phyloP scores from a whole-genome alignment of 805 yeast species.

The Teunomyces funiuensis region DNA sequence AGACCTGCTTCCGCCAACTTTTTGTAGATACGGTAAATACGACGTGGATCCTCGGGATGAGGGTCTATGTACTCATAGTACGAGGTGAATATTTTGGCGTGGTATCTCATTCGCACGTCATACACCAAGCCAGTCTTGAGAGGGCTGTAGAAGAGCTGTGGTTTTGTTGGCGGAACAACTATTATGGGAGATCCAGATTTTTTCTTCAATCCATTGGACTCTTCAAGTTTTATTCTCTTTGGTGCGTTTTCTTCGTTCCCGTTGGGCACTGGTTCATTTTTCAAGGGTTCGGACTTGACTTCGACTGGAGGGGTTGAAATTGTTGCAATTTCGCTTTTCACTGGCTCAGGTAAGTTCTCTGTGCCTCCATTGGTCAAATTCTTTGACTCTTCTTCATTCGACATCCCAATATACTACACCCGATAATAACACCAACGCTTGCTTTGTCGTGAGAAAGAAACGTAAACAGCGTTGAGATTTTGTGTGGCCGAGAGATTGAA shows the following conservation, averaged over 20 bases:
- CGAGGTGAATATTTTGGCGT: conserved; percentile 89
- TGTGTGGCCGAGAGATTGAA: not conserved
- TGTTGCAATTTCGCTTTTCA: not conserved
- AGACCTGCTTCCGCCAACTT: conserved; percentile 92
- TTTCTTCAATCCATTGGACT: not conserved
- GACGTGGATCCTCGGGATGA: conserved; percentile 97
- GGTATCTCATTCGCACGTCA: conserved; percentile 97
- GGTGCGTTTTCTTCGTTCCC: not conserved
- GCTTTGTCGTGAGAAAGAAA: not conserved
- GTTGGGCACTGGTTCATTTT: not conserved
- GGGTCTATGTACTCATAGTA: conserved; percentile 95
- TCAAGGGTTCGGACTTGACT: not conserved
- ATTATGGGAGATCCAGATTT: conserved; percentile 15
- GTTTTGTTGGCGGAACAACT: conserved; percentile 58
- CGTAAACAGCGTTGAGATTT: conserved; percentile 5
- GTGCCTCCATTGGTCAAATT: not conserved
- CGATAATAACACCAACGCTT: not conserved
- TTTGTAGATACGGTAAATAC: conserved; percentile 91
- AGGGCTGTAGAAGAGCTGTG: conserved; percentile 69
- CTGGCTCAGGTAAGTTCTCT: not conserved
- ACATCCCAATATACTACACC: not conserved
- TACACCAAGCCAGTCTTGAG: conserved; percentile 92
- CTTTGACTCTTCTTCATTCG: not conserved
- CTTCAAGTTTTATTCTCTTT: conserved; percentile 2
- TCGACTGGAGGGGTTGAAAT: not conserved